A percentile compares a stretch with the other conserved stretches of the same genome.
phyloP scores from a whole-genome alignment of 805 yeast species.

The Dipodascopsis tothii region DNA sequence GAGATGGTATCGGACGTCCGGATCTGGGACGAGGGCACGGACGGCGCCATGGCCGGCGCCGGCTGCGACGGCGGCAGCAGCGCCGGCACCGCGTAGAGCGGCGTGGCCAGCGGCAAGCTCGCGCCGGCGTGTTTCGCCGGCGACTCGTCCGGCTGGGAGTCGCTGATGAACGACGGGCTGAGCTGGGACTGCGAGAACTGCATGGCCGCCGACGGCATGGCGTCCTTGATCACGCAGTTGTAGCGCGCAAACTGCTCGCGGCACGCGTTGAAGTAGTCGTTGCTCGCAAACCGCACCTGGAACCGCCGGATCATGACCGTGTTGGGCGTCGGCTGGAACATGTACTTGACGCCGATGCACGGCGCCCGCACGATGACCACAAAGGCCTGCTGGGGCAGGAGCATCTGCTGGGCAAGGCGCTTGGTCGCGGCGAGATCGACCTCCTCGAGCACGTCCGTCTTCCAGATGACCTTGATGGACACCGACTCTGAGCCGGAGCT shows the following conservation, averaged over 20 bases:
- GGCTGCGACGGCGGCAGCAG: neutral
- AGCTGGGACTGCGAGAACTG: neutral
- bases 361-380: conserved; percentile 14
- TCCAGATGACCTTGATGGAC: conserved; percentile 8
- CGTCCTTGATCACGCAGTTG: conserved; percentile 8
- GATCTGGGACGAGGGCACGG: neutral
- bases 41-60: neutral
- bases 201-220: neutral
- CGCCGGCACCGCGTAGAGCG: neutral
- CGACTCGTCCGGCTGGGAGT: neutral
- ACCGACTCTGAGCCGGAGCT: neutral
- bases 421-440: conserved; percentile 4
- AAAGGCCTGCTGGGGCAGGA: neutral
- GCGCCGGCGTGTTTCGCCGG: neutral
- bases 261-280: conserved; percentile 4
- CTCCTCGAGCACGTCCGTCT: conserved; percentile 9
- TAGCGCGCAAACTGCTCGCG: conserved; percentile 7
- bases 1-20: no score
- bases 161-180: neutral
- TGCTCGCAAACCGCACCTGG: conserved; percentile 12
- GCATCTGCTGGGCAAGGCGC: neutral
- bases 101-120: neutral
- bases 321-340: neutral
- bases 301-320: conserved; percentile 11
- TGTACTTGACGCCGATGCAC: conserved; percentile 10